These are phyloP conservation scores for Teratosphaeria viscida DNA, from an alignment of 2,329 filamentous ascomycete species.

Conservation along the genomic window DNA sequence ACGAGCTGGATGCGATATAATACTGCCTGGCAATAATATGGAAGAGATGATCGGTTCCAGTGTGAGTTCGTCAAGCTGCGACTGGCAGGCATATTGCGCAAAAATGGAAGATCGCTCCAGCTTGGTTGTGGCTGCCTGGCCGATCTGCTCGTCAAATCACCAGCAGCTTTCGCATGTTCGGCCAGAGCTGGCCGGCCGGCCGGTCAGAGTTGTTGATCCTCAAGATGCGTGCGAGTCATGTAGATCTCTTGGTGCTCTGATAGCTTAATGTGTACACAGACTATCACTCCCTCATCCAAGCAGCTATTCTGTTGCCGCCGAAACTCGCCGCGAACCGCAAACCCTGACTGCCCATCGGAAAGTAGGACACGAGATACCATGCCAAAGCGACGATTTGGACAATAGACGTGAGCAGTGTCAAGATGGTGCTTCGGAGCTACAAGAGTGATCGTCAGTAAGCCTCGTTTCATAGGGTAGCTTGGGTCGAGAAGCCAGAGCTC, in stretches of 20 bases:
- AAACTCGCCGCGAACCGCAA: conserved; percentile 78
- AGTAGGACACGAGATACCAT: conserved; percentile 96
- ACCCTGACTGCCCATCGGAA: conserved; percentile 88
- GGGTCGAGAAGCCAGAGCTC: background rate
- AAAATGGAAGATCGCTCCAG: background rate
- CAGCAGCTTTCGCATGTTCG: background rate
- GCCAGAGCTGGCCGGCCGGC: background rate
- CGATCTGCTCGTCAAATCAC: background rate
- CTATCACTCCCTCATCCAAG: conserved; percentile 70
- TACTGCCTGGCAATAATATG: background rate
- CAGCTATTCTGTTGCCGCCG: conserved; percentile 69
- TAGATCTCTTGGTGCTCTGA: background rate
- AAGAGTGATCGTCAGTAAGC: conserved; percentile 6
- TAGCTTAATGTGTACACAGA: background rate
- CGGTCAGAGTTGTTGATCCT: background rate
- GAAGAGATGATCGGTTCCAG: background rate
- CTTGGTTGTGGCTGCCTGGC: background rate
- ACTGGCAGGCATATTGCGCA: background rate
- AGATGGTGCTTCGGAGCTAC: conserved; percentile 70
- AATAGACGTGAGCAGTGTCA: conserved; percentile 76
- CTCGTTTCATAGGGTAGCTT: conserved; percentile 1
- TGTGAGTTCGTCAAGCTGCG: background rate
- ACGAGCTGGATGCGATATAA: background rate
- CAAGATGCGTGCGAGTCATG: background rate
- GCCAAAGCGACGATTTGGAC: conserved; percentile 71